Evolutionary conservation across 768 basidiomycete species (phyloP), one percentile per base, ranked within the genome.

Genomic region (Stropharia rugosoannulata): DNA sequence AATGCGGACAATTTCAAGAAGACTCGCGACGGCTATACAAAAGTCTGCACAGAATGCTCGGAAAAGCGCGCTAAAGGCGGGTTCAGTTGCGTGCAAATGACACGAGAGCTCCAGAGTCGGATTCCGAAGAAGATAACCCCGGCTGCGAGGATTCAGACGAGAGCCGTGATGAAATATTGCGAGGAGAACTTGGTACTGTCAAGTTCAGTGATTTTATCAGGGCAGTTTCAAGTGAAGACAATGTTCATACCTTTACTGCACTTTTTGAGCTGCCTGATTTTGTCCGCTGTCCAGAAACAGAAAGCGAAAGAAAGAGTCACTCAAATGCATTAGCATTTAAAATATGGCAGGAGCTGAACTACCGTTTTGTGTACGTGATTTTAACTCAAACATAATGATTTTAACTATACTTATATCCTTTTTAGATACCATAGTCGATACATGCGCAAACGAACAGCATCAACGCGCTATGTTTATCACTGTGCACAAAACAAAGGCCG

Each of bases 401-500:
- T 16, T 44, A 6, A 5, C n/a, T 44, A 11, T 3, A 2, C 3
- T 22, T 11, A 44, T 16, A 18, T 44, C 10, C 5, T 16, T 16
- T 18, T 1, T 35, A 59, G 59, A n/a, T 59, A 59, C 38, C 59
- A 59, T 35, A 53, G 51, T 49, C n/a, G 22, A 3, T 56, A 52
- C 44, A 3, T 46, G 12, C 54, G 52, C 12, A 48, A 44, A 37
- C 10, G 38, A 36, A 36, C 57, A 18, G 10, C 54, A 37, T 46
- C 49, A 36, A 13, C 53, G 12, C 19, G 45, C 13, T 62, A 41
- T 45, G 56, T 56, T 47, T 64, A 58, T 51, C 40, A 59, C 35
- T 64, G 61, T 43, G 51, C 48, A 10, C 62, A 61, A 54, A 55
- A 37, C 40, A 44, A n/a, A 11, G 44, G 44, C 44, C 41, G 42